phyloP scores from a whole-genome alignment of 805 yeast species.

The Sugiyamaella chiloensis region DNA sequence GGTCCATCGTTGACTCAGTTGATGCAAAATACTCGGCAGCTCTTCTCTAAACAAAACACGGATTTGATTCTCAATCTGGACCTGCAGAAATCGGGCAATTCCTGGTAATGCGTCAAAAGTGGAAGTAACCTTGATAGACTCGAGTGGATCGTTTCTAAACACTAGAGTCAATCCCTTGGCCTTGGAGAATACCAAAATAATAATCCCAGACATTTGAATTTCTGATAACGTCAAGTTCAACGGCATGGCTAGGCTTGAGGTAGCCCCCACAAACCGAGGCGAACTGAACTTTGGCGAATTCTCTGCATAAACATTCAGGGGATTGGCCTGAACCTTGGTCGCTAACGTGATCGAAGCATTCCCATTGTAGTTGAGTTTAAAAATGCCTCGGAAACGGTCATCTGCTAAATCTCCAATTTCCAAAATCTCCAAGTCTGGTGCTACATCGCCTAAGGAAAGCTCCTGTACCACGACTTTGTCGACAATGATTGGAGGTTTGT shows the following conservation, averaged over 20 bases:
- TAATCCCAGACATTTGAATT: constrained; percentile 72
- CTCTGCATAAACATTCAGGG: constrained; percentile 60
- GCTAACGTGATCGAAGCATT: constrained; percentile 68
- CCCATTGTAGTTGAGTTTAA: constrained; percentile 68
- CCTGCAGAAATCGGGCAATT: constrained; percentile 76
- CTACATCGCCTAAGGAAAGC: constrained; percentile 66
- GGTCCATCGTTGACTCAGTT: constrained; percentile 66
- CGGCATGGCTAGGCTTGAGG: constrained; percentile 72
- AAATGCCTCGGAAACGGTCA: constrained; percentile 53
- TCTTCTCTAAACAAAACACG: constrained; percentile 79
- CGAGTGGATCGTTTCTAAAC: constrained; percentile 85
- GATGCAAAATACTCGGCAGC: constrained; percentile 75
- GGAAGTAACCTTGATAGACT: constrained; percentile 74
- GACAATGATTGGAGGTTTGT: constrained; percentile 35
- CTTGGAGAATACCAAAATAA: constrained; percentile 77
- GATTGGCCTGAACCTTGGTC: constrained; percentile 80
- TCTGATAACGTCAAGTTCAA: constrained; percentile 70
- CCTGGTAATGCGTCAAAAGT: constrained; percentile 85
- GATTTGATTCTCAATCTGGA: constrained; percentile 77
- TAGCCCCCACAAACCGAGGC: constrained; percentile 64
- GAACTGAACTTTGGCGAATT: constrained; percentile 51
- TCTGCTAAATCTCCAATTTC: constrained; percentile 72
- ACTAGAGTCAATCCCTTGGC: constrained; percentile 82
- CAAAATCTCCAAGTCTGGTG: constrained; percentile 70
- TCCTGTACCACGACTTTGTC: constrained; percentile 59